Base-by-base conservation (phyloP, 2,329 filamentous ascomycete genomes). In the Tolypocladium album region DNA sequence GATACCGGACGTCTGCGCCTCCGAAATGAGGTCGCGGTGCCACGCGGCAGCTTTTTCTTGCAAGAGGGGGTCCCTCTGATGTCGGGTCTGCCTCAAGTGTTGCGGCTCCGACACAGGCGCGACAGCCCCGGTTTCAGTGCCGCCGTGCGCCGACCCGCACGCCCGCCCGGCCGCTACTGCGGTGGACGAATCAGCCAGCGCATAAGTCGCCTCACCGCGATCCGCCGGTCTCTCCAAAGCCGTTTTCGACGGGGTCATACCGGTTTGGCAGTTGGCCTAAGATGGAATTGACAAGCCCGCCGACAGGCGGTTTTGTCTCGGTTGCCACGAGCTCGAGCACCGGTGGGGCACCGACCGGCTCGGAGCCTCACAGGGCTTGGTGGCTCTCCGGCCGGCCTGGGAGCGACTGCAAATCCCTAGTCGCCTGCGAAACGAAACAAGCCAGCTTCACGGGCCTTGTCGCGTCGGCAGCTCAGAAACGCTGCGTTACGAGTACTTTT, bases 71-170 rank as follows among this genome's bases (percentile, higher is more conserved):
- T 11, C 36, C 36, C 38, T 59, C 61, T 64, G 59, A 53, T 15
- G 57, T 60, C 45, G 58, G 56, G 55, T 43, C 57, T 68, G 71
- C 71, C 64, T 69, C 70, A 71, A 59, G 47, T 64, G 56, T 55
- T 52, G 61, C 61, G 59, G 56, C 67, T 71, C 69, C 66, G 68
- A 72, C 71, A 67, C 50, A 64, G 59, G 63, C 68, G 71, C 69
- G 69, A 72, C 71, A 60, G 38, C 61, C 61, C 67, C 61, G 59
- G 71, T 73, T 72, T 73, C 71, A 72, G 34, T 8, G n/a, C 27
- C 55, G 56, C 24, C 38, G 15, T 52, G 55, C 38, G 12, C 34
- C 47, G 47, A 52, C 47, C 24, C 47, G 15, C 47, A 13, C 17
- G 47, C 47, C 24, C 47, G 15, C 47, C 24, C 27, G 47, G 47